Evolutionary conservation across 495 filamentous ascomycete species (phyloP).

Genomic region (Aspergillus carlsbadensis): DNA sequence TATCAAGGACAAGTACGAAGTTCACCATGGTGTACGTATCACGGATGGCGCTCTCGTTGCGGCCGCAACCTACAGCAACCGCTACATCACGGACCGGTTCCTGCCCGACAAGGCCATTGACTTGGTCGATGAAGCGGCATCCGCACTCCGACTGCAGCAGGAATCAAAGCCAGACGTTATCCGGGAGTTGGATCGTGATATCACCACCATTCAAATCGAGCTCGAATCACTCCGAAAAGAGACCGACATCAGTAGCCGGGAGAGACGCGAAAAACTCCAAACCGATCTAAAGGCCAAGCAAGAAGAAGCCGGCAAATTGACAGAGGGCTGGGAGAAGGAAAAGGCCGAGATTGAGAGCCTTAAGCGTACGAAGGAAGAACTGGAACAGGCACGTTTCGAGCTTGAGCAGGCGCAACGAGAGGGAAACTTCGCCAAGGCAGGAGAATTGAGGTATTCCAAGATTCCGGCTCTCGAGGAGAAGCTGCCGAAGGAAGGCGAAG

Average conservation of each 20-base stretch:
- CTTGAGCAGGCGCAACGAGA: constrained; percentile 84
- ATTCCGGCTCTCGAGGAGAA: constrained; percentile 79
- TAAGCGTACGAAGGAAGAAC: constrained; percentile 78
- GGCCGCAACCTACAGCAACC: constrained; percentile 87
- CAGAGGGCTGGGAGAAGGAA: constrained; percentile 85
- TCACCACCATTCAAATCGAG: constrained; percentile 97
- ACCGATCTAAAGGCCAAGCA: constrained; percentile 69
- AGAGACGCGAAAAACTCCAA: constrained; percentile 85
- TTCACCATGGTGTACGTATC: constrained; percentile 90
- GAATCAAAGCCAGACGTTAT: constrained; percentile 96
- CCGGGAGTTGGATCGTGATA: constrained; percentile 83
- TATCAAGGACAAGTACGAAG: constrained; percentile 95
- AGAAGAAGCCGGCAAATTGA: constrained; percentile 65
- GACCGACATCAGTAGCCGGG: constrained; percentile 80
- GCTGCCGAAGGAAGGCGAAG: constrained; percentile 70
- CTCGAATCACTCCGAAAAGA: constrained; percentile 94
- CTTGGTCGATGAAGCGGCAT: constrained; percentile 93
- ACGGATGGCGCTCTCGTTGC: constrained; percentile 90
- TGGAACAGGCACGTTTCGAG: constrained; percentile 81
- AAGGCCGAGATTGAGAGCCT: constrained; percentile 77
- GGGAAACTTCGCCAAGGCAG: constrained; percentile 86
- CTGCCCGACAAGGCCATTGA: constrained; percentile 97
- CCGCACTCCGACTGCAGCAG: constrained; percentile 85
- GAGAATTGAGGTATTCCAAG: constrained; percentile 80
- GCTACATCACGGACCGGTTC: constrained; percentile 95